Conservation (phyloP, 2,329 filamentous ascomycete genomes). For the Malbranchea zuffiana region DNA sequence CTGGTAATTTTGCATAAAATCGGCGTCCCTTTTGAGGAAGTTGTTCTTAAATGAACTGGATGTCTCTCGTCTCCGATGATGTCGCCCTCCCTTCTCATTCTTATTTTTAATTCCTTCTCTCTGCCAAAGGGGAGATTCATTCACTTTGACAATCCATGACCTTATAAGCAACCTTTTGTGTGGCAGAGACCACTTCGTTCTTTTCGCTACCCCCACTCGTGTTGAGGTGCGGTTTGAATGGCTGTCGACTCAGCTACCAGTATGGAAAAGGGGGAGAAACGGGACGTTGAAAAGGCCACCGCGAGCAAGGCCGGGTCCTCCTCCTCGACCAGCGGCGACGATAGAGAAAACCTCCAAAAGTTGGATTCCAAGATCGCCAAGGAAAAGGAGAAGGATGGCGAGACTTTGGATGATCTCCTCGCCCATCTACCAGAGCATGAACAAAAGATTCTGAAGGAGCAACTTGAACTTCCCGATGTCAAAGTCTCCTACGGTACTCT, state of each 20-base stretch:
- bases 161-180: too few relatives aligned
- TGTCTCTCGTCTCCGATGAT: too few relatives aligned
- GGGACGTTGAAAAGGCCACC: background rate
- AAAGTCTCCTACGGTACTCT: constrained; percentile 55
- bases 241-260: background rate
- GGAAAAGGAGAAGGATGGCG: constrained; percentile 20
- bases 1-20: too few relatives aligned
- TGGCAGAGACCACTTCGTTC: too few relatives aligned
- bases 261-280: background rate
- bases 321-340: constrained; percentile 9
- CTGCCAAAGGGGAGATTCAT: too few relatives aligned
- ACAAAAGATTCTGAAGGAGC: constrained; percentile 54
- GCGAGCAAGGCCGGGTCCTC: background rate
- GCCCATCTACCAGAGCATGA: constrained; percentile 55
- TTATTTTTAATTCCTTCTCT: too few relatives aligned
- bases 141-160: too few relatives aligned
- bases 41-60: too few relatives aligned
- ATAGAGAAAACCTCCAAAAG: constrained; percentile 11
- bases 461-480: constrained; percentile 54
- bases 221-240: too few relatives aligned
- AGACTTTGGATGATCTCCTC: constrained; percentile 44
- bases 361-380: constrained; percentile 36
- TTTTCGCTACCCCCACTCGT: too few relatives aligned
- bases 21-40: too few relatives aligned
- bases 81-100: too few relatives aligned